phyloP scores from a whole-genome alignment of 306 rosid genomes.

The Rosa persica region DNA sequence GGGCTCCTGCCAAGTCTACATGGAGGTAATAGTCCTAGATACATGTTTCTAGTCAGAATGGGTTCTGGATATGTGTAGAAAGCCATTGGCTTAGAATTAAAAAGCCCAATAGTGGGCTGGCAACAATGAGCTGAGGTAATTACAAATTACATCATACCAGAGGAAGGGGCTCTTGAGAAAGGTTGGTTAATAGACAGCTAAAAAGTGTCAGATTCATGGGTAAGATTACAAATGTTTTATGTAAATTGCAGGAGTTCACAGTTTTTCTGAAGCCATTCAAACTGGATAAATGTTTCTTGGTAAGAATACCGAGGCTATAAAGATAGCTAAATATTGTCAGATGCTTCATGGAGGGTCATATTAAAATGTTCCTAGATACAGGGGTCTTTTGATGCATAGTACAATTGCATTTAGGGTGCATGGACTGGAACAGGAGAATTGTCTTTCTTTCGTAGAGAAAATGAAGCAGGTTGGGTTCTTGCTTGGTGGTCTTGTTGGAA shows the following conservation, averaged over 20 bases:
- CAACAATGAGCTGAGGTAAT: neutral
- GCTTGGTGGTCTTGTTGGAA: neutral
- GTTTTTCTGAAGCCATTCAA: neutral
- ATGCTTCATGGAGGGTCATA: neutral
- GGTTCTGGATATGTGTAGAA: neutral
- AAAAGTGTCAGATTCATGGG: neutral
- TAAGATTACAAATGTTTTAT: neutral
- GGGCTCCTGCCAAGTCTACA: neutral
- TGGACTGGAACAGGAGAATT: neutral
- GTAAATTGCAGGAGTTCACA: neutral
- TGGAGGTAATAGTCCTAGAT: neutral
- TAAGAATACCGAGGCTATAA: neutral
- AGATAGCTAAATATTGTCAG: neutral
- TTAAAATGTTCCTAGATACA: neutral
- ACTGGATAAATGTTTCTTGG: neutral
- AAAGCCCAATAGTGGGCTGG: neutral
- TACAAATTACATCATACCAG: neutral
- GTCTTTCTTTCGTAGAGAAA: neutral
- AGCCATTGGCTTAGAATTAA: neutral
- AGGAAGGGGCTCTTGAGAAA: neutral
- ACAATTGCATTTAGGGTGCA: neutral
- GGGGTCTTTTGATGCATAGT: neutral
- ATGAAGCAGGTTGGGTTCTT: neutral
- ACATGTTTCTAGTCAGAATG: neutral
- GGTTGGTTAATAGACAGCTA: neutral